phyloP scores from a whole-genome alignment of 768 basidiomycete genomes.

The Lactarius sp. region DNA sequence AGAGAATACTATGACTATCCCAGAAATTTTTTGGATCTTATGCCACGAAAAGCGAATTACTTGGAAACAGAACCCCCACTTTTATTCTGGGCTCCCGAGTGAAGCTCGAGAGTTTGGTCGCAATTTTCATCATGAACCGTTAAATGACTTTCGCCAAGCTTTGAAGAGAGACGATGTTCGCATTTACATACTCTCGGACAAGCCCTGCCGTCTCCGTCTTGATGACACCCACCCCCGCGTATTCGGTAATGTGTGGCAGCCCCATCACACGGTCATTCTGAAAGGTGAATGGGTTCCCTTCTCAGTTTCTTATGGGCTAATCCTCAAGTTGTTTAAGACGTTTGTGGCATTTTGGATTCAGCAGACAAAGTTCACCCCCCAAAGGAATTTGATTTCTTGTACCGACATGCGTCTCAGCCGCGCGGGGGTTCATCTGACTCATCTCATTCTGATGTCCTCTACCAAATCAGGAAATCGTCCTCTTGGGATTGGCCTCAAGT shows the following conservation, averaged over 20 bases:
- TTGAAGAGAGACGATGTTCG: neutral
- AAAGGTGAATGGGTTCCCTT: neutral
- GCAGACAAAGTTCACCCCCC: neutral
- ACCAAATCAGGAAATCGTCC: too few relatives aligned
- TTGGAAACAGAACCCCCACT: neutral
- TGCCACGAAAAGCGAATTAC: neutral
- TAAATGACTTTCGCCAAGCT: neutral
- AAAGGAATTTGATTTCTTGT: too few relatives aligned
- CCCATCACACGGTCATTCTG: constrained; percentile 2
- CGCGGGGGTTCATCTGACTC: too few relatives aligned
- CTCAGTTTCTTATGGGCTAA: too few relatives aligned
- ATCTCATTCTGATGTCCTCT: too few relatives aligned
- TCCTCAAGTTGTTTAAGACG: neutral
- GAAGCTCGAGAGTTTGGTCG: too few relatives aligned
- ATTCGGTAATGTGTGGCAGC: constrained; percentile 12
- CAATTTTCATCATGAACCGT: neutral
- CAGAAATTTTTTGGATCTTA: too few relatives aligned
- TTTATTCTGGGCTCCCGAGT: too few relatives aligned
- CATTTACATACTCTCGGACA: neutral
- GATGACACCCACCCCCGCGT: neutral
- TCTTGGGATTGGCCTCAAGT: too few relatives aligned
- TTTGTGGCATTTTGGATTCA: neutral
- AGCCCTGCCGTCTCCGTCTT: neutral
- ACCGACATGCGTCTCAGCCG: too few relatives aligned
- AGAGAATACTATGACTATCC: neutral